Evolutionary conservation across 306 rosid genomes (phyloP).

Genomic region (Pueraria montana): DNA sequence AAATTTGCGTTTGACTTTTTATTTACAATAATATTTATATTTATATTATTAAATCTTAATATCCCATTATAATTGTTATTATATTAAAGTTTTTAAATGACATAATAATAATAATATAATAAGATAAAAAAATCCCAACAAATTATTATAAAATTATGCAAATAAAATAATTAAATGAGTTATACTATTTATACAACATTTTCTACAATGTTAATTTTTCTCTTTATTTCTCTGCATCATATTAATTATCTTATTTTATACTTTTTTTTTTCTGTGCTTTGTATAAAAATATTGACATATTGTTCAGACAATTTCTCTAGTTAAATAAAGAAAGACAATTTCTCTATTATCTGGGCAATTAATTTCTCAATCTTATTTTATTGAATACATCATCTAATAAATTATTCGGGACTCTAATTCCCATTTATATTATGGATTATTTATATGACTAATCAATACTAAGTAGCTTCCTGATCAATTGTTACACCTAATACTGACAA

Average conservation of each 20-base stretch:
- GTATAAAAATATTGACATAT: background rate
- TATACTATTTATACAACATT: background rate
- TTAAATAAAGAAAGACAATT: background rate
- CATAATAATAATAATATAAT: background rate
- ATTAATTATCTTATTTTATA: background rate
- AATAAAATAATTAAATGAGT: background rate
- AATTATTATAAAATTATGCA: background rate
- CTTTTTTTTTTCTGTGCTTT: background rate
- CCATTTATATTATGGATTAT: background rate
- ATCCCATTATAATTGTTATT: background rate
- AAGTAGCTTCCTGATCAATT: background rate
- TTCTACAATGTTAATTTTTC: background rate
- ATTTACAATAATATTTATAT: background rate
- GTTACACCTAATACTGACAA: background rate
- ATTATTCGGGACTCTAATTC: background rate
- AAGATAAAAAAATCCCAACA: background rate
- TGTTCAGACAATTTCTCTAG: background rate
- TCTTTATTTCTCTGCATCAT: background rate
- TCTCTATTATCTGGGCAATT: background rate
- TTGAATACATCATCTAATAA: background rate
- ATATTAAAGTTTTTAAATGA: background rate
- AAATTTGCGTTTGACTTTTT: background rate
- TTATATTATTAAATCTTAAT: background rate
- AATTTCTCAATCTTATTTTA: background rate
- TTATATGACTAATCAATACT: background rate